Evolutionary conservation across 2,329 filamentous ascomycete species (phyloP).

Genomic region (Exophiala sideris): DNA sequence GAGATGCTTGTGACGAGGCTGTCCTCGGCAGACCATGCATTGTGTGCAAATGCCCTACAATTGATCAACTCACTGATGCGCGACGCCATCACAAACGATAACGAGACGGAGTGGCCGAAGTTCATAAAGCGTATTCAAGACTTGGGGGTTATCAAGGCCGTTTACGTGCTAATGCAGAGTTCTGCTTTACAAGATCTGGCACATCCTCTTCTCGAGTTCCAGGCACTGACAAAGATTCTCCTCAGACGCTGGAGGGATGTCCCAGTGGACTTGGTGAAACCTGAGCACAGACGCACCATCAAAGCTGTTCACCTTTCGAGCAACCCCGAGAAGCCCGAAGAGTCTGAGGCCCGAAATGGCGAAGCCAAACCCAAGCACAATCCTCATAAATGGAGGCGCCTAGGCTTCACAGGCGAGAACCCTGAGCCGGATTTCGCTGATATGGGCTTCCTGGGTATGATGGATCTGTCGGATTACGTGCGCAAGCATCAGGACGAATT

Average conservation of each 20-base stretch:
- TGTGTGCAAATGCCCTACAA: slow-evolving; percentile 93
- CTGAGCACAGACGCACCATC: slow-evolving; percentile 82
- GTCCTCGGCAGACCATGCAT: slow-evolving; percentile 87
- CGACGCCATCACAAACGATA: slow-evolving; percentile 77
- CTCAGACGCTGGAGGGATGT: slow-evolving; percentile 86
- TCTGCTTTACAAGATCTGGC: slow-evolving; percentile 86
- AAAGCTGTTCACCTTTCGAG: slow-evolving; percentile 83
- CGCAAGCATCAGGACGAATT: slow-evolving; percentile 88
- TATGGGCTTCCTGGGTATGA: slow-evolving; percentile 89
- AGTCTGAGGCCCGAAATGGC: slow-evolving; percentile 35
- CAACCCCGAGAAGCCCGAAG: slow-evolving; percentile 59
- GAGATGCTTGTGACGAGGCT: slow-evolving; percentile 89
- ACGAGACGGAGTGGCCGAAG: slow-evolving; percentile 83
- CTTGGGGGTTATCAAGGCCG: slow-evolving; percentile 84
- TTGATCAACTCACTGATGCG: slow-evolving; percentile 93
- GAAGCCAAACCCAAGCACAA: slow-evolving; percentile 62
- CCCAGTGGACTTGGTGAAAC: slow-evolving; percentile 75
- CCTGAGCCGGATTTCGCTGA: slow-evolving; percentile 80
- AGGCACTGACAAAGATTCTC: slow-evolving; percentile 82
- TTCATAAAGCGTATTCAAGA: slow-evolving; percentile 94
- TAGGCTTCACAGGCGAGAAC: slow-evolving; percentile 89
- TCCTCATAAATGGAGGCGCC: slow-evolving; percentile 84
- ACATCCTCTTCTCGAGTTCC: slow-evolving; percentile 87
- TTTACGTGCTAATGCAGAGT: slow-evolving; percentile 91
- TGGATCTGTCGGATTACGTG: slow-evolving; percentile 94